Percentiles rank a stretch among this genome's conserved stretches.
phyloP scores from a whole-genome alignment of 2,329 filamentous ascomycete species.

The Fusarium newnesense region DNA sequence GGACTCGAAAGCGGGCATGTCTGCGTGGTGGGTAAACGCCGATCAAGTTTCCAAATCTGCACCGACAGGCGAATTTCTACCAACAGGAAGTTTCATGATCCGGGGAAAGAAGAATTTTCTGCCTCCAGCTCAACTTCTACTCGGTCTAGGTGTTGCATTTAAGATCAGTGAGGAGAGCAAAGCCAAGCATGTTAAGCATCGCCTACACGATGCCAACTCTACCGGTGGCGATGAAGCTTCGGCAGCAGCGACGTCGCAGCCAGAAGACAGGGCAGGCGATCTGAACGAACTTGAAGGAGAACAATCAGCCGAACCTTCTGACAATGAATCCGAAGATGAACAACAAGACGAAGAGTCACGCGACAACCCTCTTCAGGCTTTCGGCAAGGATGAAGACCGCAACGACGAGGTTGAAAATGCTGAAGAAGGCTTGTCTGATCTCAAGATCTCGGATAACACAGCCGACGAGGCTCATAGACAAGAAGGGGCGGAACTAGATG shows the following conservation, averaged over 20 bases:
- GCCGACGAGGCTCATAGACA: conserved; percentile 42
- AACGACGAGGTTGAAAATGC: conserved; percentile 44
- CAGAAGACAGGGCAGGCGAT: conserved; percentile 35
- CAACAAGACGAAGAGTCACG: conserved; percentile 46
- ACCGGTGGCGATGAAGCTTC: conserved; percentile 23
- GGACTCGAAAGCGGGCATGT: conserved; percentile 97
- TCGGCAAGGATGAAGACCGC: conserved; percentile 31
- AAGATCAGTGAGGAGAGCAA: conserved; percentile 90
- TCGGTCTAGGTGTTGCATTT: conserved; percentile 90
- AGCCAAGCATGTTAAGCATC: conserved; percentile 79
- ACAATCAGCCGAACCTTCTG: conserved; percentile 46
- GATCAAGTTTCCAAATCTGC: conserved; percentile 91
- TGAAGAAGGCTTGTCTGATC: conserved; percentile 40
- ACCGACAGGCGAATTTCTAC: conserved; percentile 81
- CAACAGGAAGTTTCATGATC: conserved; percentile 81
- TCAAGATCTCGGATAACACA: conserved; percentile 42
- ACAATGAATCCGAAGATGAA: conserved; percentile 48
- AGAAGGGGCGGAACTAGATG: conserved; percentile 45
- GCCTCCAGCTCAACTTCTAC: conserved; percentile 84
- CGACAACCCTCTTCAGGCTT: conserved; percentile 52
- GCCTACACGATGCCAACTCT: conserved; percentile 46
- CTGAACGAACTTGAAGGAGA: conserved; percentile 35
- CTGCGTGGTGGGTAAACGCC: conserved; percentile 93
- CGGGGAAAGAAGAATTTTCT: conserved; percentile 91
- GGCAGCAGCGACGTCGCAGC: conserved; percentile 38